Conservation (phyloP, 768 basidiomycete genomes). For the Trametes elegans region DNA sequence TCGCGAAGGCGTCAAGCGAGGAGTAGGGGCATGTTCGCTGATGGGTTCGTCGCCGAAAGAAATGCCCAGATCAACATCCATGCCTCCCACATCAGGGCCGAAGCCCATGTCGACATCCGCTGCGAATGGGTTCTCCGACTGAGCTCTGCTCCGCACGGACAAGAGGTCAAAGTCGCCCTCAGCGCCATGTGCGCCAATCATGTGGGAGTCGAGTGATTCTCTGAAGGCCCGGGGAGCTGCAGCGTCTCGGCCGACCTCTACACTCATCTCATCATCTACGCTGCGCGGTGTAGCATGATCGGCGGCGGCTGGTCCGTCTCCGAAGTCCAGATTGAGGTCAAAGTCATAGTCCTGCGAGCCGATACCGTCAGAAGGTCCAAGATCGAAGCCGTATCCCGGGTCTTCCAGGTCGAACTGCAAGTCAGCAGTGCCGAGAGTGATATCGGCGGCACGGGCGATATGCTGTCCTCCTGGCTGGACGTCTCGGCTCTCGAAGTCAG, state of each 20-base stretch:
- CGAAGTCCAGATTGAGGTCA: conserved; percentile 79
- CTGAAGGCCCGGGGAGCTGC: conserved; percentile 40
- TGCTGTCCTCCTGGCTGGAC: conserved; percentile 70
- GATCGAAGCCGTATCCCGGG: conserved; percentile 64
- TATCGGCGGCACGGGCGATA: conserved; percentile 82
- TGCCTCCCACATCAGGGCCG: conserved; percentile 48
- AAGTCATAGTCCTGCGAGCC: conserved; percentile 82
- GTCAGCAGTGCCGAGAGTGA: conserved; percentile 78
- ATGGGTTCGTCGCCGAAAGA: conserved; percentile 60
- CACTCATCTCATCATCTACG: conserved; percentile 57
- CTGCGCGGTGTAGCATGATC: conserved; percentile 19
- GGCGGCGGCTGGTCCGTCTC: conserved; percentile 47
- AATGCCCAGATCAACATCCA: conserved; percentile 68
- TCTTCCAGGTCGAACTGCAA: conserved; percentile 64
- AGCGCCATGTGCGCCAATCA: conserved; percentile 46
- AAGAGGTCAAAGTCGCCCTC: conserved; percentile 60
- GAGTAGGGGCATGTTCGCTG: conserved; percentile 30
- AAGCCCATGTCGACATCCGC: conserved; percentile 51
- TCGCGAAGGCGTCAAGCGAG: conserved; percentile 62
- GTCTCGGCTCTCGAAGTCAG: conserved; percentile 68
- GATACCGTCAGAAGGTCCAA: conserved; percentile 78
- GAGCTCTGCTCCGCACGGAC: conserved; percentile 62
- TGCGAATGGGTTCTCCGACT: conserved; percentile 65
- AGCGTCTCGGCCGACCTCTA: conserved; percentile 79
- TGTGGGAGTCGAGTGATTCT: conserved; percentile 61